Percentiles rank a stretch among this genome's conserved stretches.
phyloP scores from a whole-genome alignment of 306 rosid genomes.

The Lotus japonicus region DNA sequence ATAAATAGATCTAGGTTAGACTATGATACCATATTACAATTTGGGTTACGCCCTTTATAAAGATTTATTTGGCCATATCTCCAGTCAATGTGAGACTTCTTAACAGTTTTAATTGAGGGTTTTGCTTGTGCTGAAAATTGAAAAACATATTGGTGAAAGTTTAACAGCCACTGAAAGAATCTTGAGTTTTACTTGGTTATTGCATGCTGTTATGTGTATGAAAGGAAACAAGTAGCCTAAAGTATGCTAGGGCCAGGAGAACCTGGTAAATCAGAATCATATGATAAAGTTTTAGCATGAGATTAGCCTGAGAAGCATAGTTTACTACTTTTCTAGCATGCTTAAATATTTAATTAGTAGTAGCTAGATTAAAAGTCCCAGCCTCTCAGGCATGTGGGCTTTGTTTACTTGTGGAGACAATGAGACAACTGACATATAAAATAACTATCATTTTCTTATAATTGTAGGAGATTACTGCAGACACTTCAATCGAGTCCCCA shows the following conservation, averaged over 20 bases:
- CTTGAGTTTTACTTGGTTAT: not conserved
- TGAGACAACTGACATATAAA: not conserved
- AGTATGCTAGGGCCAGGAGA: not conserved
- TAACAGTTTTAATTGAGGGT: not conserved
- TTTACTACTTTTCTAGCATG: not conserved
- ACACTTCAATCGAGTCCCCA: conserved; percentile 52
- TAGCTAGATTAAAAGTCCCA: conserved; percentile 3
- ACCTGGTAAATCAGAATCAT: not conserved
- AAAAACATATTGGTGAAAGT: not conserved
- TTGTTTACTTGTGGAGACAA: not conserved
- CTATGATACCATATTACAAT: no score
- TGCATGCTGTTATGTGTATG: not conserved
- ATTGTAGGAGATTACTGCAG: conserved; percentile 84
- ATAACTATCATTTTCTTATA: not conserved
- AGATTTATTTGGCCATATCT: no score
- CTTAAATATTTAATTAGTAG: not conserved
- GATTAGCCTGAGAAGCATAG: conserved; percentile 7
- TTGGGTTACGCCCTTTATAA: no score
- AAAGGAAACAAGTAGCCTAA: no score
- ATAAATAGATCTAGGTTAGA: no score
- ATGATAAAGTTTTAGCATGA: not conserved
- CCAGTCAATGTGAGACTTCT: no score
- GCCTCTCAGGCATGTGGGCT: not conserved
- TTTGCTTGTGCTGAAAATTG: not conserved
- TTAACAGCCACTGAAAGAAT: not conserved